Base-by-base conservation (phyloP, 2,329 filamentous ascomycete genomes). In the Nigrospora sphaerica region DNA sequence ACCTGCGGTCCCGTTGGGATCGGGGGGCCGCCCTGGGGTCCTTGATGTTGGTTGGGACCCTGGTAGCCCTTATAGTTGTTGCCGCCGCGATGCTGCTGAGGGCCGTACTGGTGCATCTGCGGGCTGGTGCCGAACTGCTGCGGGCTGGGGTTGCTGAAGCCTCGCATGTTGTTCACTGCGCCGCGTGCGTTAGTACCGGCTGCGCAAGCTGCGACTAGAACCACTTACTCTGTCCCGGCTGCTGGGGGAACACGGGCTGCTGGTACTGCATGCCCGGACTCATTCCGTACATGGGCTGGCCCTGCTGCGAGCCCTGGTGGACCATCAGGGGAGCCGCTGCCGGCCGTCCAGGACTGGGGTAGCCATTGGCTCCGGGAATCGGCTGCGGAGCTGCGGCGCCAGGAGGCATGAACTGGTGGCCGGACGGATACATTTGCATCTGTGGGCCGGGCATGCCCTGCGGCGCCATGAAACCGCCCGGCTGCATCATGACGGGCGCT, bases 251-350 rank as follows among this genome's bases (percentile, higher is more conserved):
- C 45, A 81, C 80, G 34, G 86, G 85, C 61, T 89, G 86, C 58
- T 83, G 85, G 60, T 85, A 88, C 60, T 85, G 85, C 66, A 84
- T 77, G 45, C 75, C 83, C 38, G 85, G 85, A 57, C 83, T 86
- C 83, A 91, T 88, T 52, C 79, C 86, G 72, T 78, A 91, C 69
- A 73, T 80, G 58, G 71, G 81, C 62, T 95, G 89, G 36, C 91
- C 90, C 64, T 95, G 91, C 60, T 96, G 92, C 28, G 91, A 96
- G 46, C 88, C 88, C 68, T 95, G 89, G 54, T 91, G 91, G 58
- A 85, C 87, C 92, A 97, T 97, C 83, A 95, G 89, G 2, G 88
- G 85, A 12, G 93, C 88, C 17, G 73, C 64, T 28, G 43, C 43
- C 28, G 84, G 83, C 41, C 90, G 81, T 47, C 88, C 83, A 1